Evolutionary conservation across 176 grass and related monocot genomes (phyloP).

Genomic region (Paspalum vaginatum): DNA sequence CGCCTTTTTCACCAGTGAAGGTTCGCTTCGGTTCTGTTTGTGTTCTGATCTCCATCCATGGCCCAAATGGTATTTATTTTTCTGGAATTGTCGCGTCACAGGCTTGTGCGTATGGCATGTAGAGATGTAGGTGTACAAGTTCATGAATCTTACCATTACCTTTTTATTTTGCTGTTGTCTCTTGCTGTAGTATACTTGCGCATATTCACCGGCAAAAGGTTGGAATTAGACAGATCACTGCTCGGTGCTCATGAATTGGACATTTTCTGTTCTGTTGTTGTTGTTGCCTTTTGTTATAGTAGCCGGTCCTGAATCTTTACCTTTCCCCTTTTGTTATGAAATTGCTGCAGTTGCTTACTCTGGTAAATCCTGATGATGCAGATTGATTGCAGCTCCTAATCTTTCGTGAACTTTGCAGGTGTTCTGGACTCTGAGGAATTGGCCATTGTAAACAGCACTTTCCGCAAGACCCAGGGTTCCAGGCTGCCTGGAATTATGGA

Average conservation of each 20-base stretch:
- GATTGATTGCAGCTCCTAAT: background rate
- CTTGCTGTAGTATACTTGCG: background rate
- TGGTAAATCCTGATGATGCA: background rate
- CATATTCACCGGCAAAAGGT: background rate
- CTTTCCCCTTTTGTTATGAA: background rate
- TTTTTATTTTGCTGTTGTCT: background rate
- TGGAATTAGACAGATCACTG: background rate
- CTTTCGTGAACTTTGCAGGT: slow-evolving; percentile 45
- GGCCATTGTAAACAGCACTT: slow-evolving; percentile 70
- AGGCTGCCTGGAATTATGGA: slow-evolving; percentile 63
- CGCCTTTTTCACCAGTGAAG: slow-evolving; percentile 86
- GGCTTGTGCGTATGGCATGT: background rate
- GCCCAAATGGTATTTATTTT: background rate
- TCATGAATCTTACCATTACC: background rate
- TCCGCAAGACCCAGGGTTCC: slow-evolving; percentile 47
- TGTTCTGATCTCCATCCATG: background rate
- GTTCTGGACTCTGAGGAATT: slow-evolving; percentile 82
- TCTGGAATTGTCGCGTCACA: background rate
- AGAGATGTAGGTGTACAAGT: background rate
- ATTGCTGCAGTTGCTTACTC: background rate
- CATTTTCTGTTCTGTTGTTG: background rate
- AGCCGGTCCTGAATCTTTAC: background rate
- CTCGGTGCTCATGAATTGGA: background rate
- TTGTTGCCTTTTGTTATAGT: background rate
- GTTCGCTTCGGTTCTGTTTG: slow-evolving; percentile 3